phyloP scores from a whole-genome alignment of 225 moss, liverwort and hornwort genomes.

The Takakia lepidozioides region DNA sequence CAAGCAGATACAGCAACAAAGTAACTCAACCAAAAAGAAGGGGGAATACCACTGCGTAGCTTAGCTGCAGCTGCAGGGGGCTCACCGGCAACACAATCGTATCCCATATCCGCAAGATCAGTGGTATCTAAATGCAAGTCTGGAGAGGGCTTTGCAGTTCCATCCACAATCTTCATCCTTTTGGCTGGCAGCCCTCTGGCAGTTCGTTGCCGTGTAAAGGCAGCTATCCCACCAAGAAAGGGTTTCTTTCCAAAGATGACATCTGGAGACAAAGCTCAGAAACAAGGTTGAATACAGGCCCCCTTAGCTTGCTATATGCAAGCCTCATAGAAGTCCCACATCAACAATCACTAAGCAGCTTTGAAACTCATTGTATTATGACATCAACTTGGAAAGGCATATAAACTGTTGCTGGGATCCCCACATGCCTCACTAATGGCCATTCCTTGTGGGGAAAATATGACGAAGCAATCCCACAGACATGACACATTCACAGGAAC shows the following conservation, averaged over 20 bases:
- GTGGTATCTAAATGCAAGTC: constrained; percentile 45
- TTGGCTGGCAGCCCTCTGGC: constrained; percentile 65
- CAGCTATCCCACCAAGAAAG: constrained; percentile 58
- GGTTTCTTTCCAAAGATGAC: constrained; percentile 28
- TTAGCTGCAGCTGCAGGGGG: constrained; percentile 91
- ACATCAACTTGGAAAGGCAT: neutral
- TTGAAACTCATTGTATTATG: neutral
- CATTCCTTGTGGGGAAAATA: no score
- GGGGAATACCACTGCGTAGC: constrained; percentile 88
- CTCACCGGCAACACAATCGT: constrained; percentile 57
- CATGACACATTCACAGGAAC: no score
- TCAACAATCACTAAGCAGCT: neutral
- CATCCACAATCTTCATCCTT: constrained; percentile 55
- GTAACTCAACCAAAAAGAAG: neutral
- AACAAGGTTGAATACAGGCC: neutral
- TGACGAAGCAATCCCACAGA: no score
- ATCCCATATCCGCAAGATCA: constrained; percentile 32
- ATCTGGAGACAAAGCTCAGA: constrained; percentile 19
- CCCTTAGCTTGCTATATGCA: neutral
- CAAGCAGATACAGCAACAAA: neutral
- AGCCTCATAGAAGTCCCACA: neutral
- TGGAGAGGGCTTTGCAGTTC: constrained; percentile 10
- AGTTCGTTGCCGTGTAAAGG: constrained; percentile 80
- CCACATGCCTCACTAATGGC: neutral
- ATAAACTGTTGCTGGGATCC: neutral